These are phyloP conservation scores for Rhodotorula glutinis DNA, from an alignment of 1,284 basidiomycete genomes.

Conservation along the genomic window DNA sequence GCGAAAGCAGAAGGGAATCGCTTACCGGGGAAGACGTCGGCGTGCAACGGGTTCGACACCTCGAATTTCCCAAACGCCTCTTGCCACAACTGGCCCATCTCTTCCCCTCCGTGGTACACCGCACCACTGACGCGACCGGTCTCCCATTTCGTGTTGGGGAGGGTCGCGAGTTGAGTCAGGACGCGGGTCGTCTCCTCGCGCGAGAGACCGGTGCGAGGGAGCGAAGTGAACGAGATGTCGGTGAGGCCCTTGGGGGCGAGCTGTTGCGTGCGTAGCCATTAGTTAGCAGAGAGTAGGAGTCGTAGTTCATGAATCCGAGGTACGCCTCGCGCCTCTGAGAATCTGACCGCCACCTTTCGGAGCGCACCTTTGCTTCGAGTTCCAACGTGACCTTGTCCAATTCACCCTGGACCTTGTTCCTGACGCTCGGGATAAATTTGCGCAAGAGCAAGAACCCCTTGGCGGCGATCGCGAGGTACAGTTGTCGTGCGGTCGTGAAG, in stretches of 20 bases:
- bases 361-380: conserved; percentile 37
- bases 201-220: conserved; percentile 67
- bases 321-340: too few species aligned
- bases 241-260: conserved; percentile 61
- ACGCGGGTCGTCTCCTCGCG: conserved; percentile 74
- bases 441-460: conserved; percentile 54
- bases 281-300: too few species aligned
- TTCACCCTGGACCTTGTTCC: conserved; percentile 64
- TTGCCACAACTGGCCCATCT: conserved; percentile 58
- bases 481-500: conserved; percentile 22
- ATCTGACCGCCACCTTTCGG: too few species aligned
- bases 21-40: conserved; percentile 75
- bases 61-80: conserved; percentile 52
- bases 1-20: not conserved
- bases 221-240: conserved; percentile 61
- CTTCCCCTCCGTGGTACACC: conserved; percentile 64
- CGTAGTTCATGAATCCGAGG: too few species aligned
- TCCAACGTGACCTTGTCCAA: conserved; percentile 56
- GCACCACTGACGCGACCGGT: conserved; percentile 66
- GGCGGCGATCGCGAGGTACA: conserved; percentile 34
- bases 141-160: conserved; percentile 59
- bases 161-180: conserved; percentile 71
- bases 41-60: conserved; percentile 85
- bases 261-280: conserved; percentile 58
- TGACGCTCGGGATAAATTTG: conserved; percentile 58